Percentiles rank a stretch among this genome's conserved stretches.
These are phyloP conservation scores for Bidens hawaiensis DNA, from an alignment of 140 eudicot genomes.

Conservation along the genomic window DNA sequence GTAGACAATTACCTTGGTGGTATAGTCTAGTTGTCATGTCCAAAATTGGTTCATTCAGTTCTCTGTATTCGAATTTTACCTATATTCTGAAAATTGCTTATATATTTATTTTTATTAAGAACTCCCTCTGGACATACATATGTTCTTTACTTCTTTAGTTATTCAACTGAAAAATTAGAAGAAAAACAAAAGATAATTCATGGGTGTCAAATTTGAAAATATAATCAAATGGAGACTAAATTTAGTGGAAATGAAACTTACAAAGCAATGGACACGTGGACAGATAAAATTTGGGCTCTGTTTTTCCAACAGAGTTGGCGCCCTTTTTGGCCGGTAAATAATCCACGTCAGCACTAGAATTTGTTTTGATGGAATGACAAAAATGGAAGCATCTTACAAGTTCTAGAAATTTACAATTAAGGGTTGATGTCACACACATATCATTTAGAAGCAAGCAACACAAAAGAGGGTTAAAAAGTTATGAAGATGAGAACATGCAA, in stretches of 20 bases:
- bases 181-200: background rate
- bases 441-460: too few species aligned
- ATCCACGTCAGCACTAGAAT: slow-evolving; percentile 1
- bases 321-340: slow-evolving; percentile 13
- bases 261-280: background rate
- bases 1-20: too few species aligned
- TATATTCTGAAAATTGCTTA: too few species aligned
- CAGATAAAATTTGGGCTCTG: slow-evolving; percentile 7
- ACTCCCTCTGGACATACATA: background rate
- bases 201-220: background rate
- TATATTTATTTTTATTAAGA: too few species aligned
- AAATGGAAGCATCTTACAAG: background rate
- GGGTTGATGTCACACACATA: background rate
- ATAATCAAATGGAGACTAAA: background rate
- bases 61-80: too few species aligned
- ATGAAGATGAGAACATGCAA: too few species aligned
- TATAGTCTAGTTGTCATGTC: too few species aligned
- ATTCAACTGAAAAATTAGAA: background rate
- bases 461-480: background rate
- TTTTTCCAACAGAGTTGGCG: slow-evolving; percentile 11
- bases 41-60: too few species aligned
- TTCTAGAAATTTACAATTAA: background rate
- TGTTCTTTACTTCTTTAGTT: background rate
- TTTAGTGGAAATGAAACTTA: slow-evolving; percentile 5
- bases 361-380: background rate